phyloP scores from a whole-genome alignment of 148 eudicot species.

The Silene latifolia region DNA sequence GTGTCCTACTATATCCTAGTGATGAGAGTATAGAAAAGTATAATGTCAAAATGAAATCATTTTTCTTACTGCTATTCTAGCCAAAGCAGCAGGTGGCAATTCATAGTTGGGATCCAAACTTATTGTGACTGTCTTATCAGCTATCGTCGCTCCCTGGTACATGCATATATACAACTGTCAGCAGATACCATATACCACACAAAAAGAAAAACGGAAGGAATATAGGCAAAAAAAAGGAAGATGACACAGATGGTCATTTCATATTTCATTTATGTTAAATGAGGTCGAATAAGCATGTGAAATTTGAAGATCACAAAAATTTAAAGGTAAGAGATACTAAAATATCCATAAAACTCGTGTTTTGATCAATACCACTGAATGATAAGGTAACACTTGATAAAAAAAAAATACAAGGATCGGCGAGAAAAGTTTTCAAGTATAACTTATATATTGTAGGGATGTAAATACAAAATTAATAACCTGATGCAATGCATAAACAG shows the following conservation, averaged over 20 bases:
- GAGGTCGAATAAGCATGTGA: background rate
- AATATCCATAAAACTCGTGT: background rate
- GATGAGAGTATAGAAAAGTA: background rate
- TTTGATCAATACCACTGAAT: background rate
- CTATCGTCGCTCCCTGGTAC: constrained; percentile 89
- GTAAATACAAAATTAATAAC: no score
- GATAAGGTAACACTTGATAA: background rate
- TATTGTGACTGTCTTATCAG: constrained; percentile 59
- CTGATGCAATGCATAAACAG: no score
- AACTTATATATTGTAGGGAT: no score
- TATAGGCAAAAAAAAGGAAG: background rate
- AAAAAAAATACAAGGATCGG: background rate
- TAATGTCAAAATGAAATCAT: background rate
- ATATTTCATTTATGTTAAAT: background rate
- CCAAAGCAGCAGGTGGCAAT: constrained; percentile 75
- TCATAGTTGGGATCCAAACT: constrained; percentile 62
- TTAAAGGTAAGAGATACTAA: background rate
- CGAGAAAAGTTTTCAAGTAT: background rate
- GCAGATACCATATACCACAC: background rate
- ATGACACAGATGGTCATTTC: background rate
- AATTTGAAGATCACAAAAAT: background rate
- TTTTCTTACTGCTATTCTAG: constrained; percentile 52
- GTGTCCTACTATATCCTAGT: background rate
- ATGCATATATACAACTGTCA: background rate
- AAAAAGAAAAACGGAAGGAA: background rate